Conservation (phyloP, 306 rosid genomes). For the Acacia crassicarpa region DNA sequence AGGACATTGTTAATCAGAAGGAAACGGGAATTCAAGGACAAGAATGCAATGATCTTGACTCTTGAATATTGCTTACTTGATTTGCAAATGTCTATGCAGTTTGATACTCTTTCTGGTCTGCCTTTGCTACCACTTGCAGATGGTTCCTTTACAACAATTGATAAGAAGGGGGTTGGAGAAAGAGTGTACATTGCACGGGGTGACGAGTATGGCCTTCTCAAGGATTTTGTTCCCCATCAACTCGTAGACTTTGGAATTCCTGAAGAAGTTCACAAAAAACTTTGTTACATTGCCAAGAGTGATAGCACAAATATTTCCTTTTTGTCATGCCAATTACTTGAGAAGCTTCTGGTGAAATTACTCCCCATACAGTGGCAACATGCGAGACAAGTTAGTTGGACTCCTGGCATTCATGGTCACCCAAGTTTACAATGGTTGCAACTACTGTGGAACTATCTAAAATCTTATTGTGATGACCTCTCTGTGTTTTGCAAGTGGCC, state of each 20-base stretch:
- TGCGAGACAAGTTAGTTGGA: constrained; percentile 79
- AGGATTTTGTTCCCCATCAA: constrained; percentile 80
- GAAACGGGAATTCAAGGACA: constrained; percentile 83
- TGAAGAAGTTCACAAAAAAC: constrained; percentile 67
- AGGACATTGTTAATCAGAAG: constrained; percentile 76
- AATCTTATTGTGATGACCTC: constrained; percentile 77
- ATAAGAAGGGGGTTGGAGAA: constrained; percentile 78
- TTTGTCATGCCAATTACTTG: constrained; percentile 82
- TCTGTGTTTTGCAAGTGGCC: constrained; percentile 89
- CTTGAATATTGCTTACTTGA: constrained; percentile 96
- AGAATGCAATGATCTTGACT: constrained; percentile 72
- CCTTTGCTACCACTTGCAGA: constrained; percentile 85
- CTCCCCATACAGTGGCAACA: constrained; percentile 94
- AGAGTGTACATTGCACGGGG: constrained; percentile 86
- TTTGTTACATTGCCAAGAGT: constrained; percentile 68
- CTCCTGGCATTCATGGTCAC: constrained; percentile 80
- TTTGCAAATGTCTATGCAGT: constrained; percentile 64
- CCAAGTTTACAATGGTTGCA: constrained; percentile 93
- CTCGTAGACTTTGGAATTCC: constrained; percentile 70
- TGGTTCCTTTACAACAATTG: constrained; percentile 79
- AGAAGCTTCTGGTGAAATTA: constrained; percentile 78
- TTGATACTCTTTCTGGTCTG: constrained; percentile 69
- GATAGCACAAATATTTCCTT: constrained; percentile 76
- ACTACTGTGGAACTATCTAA: constrained; percentile 88
- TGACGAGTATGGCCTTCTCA: constrained; percentile 84